These are phyloP conservation scores for Gautieria morchelliformis DNA, from an alignment of 768 basidiomycete species.

Conservation along the genomic window DNA sequence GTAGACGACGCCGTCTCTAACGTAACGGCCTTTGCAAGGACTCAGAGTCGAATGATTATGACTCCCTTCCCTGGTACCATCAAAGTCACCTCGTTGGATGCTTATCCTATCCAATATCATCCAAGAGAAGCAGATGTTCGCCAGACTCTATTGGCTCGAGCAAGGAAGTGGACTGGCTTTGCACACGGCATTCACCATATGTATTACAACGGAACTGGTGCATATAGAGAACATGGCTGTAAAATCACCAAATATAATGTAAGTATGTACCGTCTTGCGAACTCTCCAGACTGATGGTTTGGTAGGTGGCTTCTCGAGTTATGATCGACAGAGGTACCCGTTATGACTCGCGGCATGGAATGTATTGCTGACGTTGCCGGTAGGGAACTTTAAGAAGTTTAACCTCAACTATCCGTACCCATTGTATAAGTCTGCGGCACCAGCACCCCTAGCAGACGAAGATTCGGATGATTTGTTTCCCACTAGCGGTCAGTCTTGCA, in stretches of 20 bases:
- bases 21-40: conserved; percentile 12
- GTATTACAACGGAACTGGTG: conserved; percentile 45
- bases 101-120: conserved; percentile 46
- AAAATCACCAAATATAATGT: conserved; percentile 41
- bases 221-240: conserved; percentile 22
- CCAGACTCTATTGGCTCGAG: conserved; percentile 33
- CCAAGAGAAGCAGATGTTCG: conserved; percentile 33
- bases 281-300: background rate
- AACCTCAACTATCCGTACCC: conserved; percentile 44
- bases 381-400: conserved; percentile 36
- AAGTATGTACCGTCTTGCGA: background rate
- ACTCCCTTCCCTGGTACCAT: conserved; percentile 38
- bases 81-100: conserved; percentile 40
- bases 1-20: conserved; percentile 29
- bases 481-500: background rate
- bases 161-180: conserved; percentile 45
- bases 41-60: conserved; percentile 32
- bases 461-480: background rate
- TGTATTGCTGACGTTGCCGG: background rate
- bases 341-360: background rate
- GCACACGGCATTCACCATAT: conserved; percentile 45
- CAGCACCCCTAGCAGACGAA: background rate
- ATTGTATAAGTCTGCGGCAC: background rate
- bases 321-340: conserved; percentile 48
- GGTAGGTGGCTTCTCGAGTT: conserved; percentile 44